A percentile compares a stretch with the other conserved stretches of the same genome.
These are phyloP conservation scores for Diaporthe aspalathi DNA, from an alignment of 2,329 filamentous ascomycete genomes.

Conservation along the genomic window DNA sequence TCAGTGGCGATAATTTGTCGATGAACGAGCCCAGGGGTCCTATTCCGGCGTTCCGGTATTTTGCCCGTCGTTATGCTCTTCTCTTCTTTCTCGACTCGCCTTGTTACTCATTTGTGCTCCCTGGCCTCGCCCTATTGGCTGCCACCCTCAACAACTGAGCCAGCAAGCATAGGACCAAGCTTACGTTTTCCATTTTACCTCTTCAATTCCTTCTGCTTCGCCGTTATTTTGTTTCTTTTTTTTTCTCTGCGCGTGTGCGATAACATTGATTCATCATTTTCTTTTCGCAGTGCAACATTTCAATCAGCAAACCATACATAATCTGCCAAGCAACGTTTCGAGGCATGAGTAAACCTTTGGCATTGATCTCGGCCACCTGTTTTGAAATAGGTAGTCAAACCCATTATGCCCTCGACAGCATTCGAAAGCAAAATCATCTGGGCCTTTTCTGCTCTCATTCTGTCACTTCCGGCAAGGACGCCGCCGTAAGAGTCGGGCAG, in stretches of 20 bases:
- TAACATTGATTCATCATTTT: background rate
- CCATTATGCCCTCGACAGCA: background rate
- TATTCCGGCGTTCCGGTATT: background rate
- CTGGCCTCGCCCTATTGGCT: background rate
- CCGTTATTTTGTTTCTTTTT: background rate
- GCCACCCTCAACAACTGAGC: background rate
- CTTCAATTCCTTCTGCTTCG: background rate
- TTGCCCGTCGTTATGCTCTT: background rate
- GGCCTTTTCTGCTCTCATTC: background rate
- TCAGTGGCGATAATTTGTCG: slow-evolving; percentile 3
- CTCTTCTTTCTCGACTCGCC: background rate
- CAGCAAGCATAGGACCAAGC: background rate
- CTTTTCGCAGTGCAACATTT: background rate
- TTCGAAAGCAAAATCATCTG: no score
- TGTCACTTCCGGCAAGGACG: background rate
- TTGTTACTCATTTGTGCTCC: background rate
- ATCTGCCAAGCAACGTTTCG: background rate
- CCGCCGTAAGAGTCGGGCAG: background rate
- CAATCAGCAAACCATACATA: no score
- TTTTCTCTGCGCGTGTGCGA: background rate
- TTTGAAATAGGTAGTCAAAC: background rate
- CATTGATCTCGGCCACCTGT: background rate
- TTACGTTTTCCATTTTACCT: no score
- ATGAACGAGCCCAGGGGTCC: background rate
- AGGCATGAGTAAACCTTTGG: background rate